Base-by-base conservation (phyloP, 140 eudicot species). In the Cichorium intybus region DNA sequence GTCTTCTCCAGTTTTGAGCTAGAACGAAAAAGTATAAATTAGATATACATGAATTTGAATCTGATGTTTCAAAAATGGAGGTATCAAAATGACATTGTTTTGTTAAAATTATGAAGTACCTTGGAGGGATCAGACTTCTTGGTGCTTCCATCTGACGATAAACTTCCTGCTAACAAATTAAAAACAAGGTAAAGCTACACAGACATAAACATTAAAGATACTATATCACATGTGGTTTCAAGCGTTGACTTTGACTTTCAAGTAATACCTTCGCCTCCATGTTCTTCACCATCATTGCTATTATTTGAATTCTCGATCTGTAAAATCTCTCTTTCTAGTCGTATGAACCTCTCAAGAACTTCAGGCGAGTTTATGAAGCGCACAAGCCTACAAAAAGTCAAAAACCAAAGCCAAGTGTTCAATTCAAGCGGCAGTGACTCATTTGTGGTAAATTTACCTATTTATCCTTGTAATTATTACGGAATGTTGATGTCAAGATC, bases 351-450 rank as follows among this genome's bases (percentile, higher is more conserved):
- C 84, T 93, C 99, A 61, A 93, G 97, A 79, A 93, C 85, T 64
- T 93, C 99, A 26, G 99, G 99, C 7, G 99, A 86, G 82, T 86
- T 93, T 63, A 93, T 87, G 71, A 93, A 93, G 55, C 99, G 89
- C 48, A 93, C 99, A 84, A 93, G 82, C 79, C 99, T 93, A 79
- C 68, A 67, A 51, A 77, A 27, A 66, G 18, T 14, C 68, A 67
- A 51, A 77, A 27, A 66, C 24, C 17, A 73, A 20, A 4, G 8
- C 31, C 55, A 62, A 53, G 8, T 14, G 48, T 16, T 55, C 18
- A 23, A 73, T 23, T 24, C 46, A 55, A 10, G 9, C 28, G 3
- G 10, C 27, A 11, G 4, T 9, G 6, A 66, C 63, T 37, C 41
- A 22, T 29, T 49, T 21, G 41, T 31, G 51, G 21, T 8, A 15